These are phyloP conservation scores for Colletotrichum neosansevieriae DNA, from an alignment of 2,329 filamentous ascomycete genomes.

Conservation along the genomic window DNA sequence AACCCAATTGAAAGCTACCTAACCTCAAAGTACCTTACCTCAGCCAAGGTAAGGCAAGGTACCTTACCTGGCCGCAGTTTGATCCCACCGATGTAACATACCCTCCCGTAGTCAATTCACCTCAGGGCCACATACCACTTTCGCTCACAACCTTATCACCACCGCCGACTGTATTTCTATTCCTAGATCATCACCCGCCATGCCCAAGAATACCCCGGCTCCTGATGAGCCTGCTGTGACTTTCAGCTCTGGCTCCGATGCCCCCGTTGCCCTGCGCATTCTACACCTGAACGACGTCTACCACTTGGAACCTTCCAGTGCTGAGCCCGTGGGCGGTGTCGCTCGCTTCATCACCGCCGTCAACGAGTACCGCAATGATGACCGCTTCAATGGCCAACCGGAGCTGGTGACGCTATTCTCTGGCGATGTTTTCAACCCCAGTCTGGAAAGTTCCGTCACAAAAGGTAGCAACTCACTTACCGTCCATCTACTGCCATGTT, in stretches of 20 bases:
- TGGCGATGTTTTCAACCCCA: constrained; percentile 93
- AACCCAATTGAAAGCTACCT: not conserved
- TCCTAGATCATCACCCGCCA: constrained; percentile 20
- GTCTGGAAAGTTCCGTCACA: constrained; percentile 87
- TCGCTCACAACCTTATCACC: constrained; percentile 1
- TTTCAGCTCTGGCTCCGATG: constrained; percentile 47
- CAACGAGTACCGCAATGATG: constrained; percentile 77
- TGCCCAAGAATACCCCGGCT: constrained; percentile 38
- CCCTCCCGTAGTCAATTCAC: not conserved
- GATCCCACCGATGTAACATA: no score
- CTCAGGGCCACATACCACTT: constrained; percentile 11
- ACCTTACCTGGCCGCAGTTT: no score
- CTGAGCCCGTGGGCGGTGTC: constrained; percentile 86
- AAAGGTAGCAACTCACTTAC: constrained; percentile 68
- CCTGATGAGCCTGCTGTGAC: constrained; percentile 44
- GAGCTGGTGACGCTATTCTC: constrained; percentile 85
- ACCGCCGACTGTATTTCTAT: constrained; percentile 19
- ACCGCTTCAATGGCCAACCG: constrained; percentile 72
- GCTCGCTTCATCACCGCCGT: constrained; percentile 83
- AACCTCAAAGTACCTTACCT: constrained; percentile 3
- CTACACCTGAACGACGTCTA: constrained; percentile 96
- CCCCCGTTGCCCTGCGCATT: constrained; percentile 78
- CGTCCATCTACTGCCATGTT: not conserved
- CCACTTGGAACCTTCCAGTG: constrained; percentile 80
- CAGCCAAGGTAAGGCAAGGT: not conserved